Evolutionary conservation across 495 filamentous ascomycete species (phyloP).

Genomic region (Neohortaea acidophila): DNA sequence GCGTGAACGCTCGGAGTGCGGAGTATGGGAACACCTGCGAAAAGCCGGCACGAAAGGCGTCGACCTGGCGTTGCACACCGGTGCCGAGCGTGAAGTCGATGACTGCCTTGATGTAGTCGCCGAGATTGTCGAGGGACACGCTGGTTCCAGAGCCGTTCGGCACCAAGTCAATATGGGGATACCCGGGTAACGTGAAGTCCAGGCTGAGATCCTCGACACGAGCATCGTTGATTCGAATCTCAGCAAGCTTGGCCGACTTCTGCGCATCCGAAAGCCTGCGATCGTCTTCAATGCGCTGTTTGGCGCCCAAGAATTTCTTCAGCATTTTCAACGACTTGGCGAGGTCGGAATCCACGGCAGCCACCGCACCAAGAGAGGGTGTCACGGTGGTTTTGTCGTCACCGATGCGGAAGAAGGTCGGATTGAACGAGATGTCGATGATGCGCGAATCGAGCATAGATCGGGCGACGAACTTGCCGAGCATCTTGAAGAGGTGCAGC

Average conservation of each 20-base stretch:
- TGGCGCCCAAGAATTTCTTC: constrained; percentile 71
- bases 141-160: constrained; percentile 52
- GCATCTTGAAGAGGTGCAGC: constrained; percentile 75
- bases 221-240: constrained; percentile 56
- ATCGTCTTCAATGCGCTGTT: constrained; percentile 65
- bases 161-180: constrained; percentile 74
- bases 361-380: constrained; percentile 83
- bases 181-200: constrained; percentile 90
- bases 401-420: constrained; percentile 91
- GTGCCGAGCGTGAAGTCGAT: constrained; percentile 79
- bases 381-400: constrained; percentile 56
- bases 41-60: constrained; percentile 83
- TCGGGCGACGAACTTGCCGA: constrained; percentile 93
- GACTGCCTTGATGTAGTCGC: constrained; percentile 71
- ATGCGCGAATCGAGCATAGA: constrained; percentile 98
- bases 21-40: constrained; percentile 94
- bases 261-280: constrained; percentile 44
- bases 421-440: constrained; percentile 95
- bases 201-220: constrained; percentile 74
- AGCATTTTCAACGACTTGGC: constrained; percentile 75
- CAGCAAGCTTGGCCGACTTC: constrained; percentile 51
- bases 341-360: constrained; percentile 72
- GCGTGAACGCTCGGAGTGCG: constrained; percentile 85
- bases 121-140: constrained; percentile 82
- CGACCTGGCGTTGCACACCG: constrained; percentile 77